phyloP scores from a whole-genome alignment of 1,284 basidiomycete species.

The Jaminaea rosea region DNA sequence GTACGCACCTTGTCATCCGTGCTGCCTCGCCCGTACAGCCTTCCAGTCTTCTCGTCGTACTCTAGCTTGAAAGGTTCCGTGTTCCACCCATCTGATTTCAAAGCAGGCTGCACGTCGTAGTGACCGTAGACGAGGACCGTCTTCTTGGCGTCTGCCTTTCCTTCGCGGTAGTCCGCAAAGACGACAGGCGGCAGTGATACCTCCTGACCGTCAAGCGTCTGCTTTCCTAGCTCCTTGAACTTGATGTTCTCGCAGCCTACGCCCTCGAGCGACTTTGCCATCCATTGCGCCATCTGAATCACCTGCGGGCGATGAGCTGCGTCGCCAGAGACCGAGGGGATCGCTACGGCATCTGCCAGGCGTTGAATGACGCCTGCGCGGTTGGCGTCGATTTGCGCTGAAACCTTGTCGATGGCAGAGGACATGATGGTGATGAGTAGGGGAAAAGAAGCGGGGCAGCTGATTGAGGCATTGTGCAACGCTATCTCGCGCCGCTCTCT shows the following conservation, averaged over 20 bases:
- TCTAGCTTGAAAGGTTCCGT: conserved; percentile 81
- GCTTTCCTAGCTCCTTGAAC: conserved; percentile 56
- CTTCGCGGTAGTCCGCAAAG: conserved; percentile 64
- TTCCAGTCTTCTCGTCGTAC: conserved; percentile 60
- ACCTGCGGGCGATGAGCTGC: conserved; percentile 41
- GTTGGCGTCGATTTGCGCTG: conserved; percentile 34
- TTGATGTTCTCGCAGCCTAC: conserved; percentile 32
- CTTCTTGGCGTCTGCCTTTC: conserved; percentile 71
- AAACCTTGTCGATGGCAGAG: conserved; percentile 17
- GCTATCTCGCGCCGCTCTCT: too few relatives aligned
- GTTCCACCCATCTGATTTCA: conserved; percentile 67
- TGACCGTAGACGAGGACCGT: conserved; percentile 77
- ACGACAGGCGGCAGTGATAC: conserved; percentile 75
- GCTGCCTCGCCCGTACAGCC: conserved; percentile 69
- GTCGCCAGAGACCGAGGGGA: conserved; percentile 44
- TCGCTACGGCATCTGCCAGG: conserved; percentile 41
- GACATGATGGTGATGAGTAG: conserved; percentile 2
- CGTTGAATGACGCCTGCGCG: conserved; percentile 32
- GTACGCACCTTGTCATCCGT: conserved; percentile 44
- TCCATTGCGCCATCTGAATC: conserved; percentile 44
- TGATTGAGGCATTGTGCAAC: too few relatives aligned
- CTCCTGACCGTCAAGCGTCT: conserved; percentile 70
- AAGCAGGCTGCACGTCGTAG: conserved; percentile 51
- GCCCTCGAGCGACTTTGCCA: conserved; percentile 32
- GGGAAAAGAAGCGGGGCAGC: too few relatives aligned